Evolutionary conservation across 2,329 filamentous ascomycete genomes (phyloP).

Genomic region (Thelonectria blattea): DNA sequence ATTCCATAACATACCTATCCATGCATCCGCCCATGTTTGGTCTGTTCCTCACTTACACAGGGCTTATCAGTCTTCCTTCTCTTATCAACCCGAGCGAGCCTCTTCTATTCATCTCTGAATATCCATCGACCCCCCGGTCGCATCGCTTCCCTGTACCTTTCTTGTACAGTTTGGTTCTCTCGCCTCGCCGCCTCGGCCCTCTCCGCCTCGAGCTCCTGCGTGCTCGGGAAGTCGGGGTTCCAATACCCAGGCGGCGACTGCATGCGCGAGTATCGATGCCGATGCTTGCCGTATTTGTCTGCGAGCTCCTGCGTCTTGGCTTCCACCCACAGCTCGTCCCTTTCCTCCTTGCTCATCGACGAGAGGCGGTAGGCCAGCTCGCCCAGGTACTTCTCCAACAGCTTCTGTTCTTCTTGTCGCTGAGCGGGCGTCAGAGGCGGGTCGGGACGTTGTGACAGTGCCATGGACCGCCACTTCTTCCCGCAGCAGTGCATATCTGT

Average conservation of each 20-base stretch:
- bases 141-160: slow-evolving; percentile 83
- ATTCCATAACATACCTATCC: too few relatives aligned
- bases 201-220: slow-evolving; percentile 77
- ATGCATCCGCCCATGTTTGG: too few relatives aligned
- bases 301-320: slow-evolving; percentile 77
- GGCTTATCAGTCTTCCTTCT: neutral
- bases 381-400: slow-evolving; percentile 64
- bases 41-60: neutral
- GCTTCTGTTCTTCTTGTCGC: slow-evolving; percentile 51
- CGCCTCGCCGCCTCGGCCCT: slow-evolving; percentile 67
- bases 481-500: slow-evolving; percentile 79
- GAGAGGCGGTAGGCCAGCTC: slow-evolving; percentile 64
- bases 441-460: slow-evolving; percentile 55
- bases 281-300: slow-evolving; percentile 77
- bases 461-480: slow-evolving; percentile 71
- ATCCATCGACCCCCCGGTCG: slow-evolving; percentile 76
- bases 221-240: slow-evolving; percentile 86
- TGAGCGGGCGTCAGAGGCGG: slow-evolving; percentile 44
- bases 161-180: slow-evolving; percentile 69
- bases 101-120: slow-evolving; percentile 75
- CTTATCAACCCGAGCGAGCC: neutral
- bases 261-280: slow-evolving; percentile 73
- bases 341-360: slow-evolving; percentile 64
- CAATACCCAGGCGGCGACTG: slow-evolving; percentile 87
- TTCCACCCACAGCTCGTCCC: slow-evolving; percentile 71